Base-by-base conservation (phyloP, 176 grass and related monocot genomes). In the Pontederia crassipes region DNA sequence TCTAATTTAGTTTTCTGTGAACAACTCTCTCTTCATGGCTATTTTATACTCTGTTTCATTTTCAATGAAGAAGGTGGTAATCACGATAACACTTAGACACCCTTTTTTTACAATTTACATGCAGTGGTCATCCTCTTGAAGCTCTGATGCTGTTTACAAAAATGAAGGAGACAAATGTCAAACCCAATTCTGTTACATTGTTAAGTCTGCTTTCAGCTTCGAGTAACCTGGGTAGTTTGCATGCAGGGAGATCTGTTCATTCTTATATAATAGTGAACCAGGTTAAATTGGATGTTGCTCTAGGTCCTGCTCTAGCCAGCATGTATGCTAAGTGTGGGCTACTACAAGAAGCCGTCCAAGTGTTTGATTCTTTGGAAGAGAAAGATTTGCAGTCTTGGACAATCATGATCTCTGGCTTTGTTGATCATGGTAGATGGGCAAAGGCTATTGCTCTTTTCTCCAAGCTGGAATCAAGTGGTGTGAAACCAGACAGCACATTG, bases 251-350 rank as follows among this genome's bases (percentile, higher is more conserved):
- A n/a, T 55, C 50, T 28, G 48, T 74, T 64, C 71, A 74, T 64
- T 74, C 71, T 8, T 74, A 55, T 17, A 28, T 62, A 28, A 12
- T 61, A 46, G 51, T 46, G 12, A 74, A 74, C 49, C 24, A 17
- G 26, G 55, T 74, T 17, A 45, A 55, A 64, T 55, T 74, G 59
- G 71, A 64, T 35, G 59, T 74, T 46, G 50, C 71, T 5, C 40
- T 74, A 11, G 71, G 71, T 17, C 52, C 71, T 48, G 71, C 71
- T 55, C 49, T 74, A n/a, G 51, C 55, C 27, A 50, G 60, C 50
- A 74, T 74, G 71, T 74, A 74, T 74, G 16, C 59, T 55, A 74
- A 74, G 28, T 74, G 71, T 14, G 71, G 71, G n/a, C 60, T 24
- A 8, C 24, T 64, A 56, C 50, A 64, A 14, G 60, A 64, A 54